Conservation (phyloP, 352 stramenopile species). For the Globisporangium apiculatum region DNA sequence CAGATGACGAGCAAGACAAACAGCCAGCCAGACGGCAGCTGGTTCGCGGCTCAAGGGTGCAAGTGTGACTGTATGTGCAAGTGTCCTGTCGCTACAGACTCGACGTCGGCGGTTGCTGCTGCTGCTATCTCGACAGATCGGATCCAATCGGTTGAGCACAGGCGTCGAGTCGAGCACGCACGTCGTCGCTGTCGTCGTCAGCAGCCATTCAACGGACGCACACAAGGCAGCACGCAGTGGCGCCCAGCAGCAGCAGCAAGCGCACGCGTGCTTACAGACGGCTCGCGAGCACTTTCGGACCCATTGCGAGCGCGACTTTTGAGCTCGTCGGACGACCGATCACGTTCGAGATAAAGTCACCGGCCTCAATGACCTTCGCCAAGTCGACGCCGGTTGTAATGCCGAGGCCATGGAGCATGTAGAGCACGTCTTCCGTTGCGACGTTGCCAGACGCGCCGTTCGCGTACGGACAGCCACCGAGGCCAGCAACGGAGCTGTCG, state of each 20-base stretch:
- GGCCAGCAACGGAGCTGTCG: conserved; percentile 93
- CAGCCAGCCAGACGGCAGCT: too few species aligned
- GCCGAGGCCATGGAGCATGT: conserved; percentile 95
- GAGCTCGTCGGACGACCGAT: conserved; percentile 75
- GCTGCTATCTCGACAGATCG: background rate
- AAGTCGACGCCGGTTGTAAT: conserved; percentile 93
- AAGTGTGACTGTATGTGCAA: background rate
- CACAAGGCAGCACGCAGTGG: background rate
- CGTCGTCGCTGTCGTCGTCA: background rate
- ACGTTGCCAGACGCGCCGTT: conserved; percentile 95
- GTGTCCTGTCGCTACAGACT: conserved; percentile 1
- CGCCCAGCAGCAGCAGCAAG: too few species aligned
- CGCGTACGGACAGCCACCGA: conserved; percentile 96
- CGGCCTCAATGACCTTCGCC: conserved; percentile 86
- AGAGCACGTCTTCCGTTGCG: conserved; percentile 96
- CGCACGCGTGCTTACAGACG: conserved; percentile 23
- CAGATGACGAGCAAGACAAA: background rate
- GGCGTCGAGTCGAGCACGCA: background rate
- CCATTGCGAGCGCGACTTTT: conserved; percentile 81
- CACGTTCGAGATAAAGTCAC: conserved; percentile 84
- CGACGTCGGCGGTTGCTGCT: background rate
- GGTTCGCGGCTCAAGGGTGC: too few species aligned
- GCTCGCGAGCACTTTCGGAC: conserved; percentile 27
- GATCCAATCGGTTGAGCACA: conserved; percentile 1
- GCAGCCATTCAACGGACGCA: background rate